A percentile compares a stretch with the other conserved stretches of the same genome.
phyloP scores from a whole-genome alignment of 306 rosid species.

The Lithocarpus polystachyus region DNA sequence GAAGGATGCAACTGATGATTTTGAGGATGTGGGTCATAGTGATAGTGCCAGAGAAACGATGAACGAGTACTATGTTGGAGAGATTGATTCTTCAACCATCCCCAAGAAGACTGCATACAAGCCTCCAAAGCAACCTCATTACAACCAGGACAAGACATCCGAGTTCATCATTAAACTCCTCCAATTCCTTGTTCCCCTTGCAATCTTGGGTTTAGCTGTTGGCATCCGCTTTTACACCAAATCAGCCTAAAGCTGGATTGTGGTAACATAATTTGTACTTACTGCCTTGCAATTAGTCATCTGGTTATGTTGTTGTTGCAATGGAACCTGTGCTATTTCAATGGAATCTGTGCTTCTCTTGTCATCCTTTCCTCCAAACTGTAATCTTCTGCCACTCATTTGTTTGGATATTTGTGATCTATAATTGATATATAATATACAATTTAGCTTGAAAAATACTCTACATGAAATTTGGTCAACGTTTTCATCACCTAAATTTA shows the following conservation, averaged over 20 bases:
- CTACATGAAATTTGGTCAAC: no score
- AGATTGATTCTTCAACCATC: constrained; percentile 45
- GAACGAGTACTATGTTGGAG: constrained; percentile 45
- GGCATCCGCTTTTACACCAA: constrained; percentile 53
- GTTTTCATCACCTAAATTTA: no score
- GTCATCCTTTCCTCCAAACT: neutral
- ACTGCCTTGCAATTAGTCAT: neutral
- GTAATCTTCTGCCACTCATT: no score
- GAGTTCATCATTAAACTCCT: constrained; percentile 57
- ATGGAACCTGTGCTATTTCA: neutral
- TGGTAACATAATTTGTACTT: neutral
- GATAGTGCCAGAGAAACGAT: constrained; percentile 51
- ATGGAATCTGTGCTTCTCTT: neutral
- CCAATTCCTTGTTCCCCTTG: constrained; percentile 56
- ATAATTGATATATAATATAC: neutral
- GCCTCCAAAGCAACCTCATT: constrained; percentile 57
- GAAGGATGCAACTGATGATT: constrained; percentile 64
- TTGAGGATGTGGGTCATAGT: constrained; percentile 62
- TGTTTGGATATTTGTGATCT: neutral
- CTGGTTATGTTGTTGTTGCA: neutral
- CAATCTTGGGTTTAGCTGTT: constrained; percentile 53
- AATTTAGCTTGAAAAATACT: no score
- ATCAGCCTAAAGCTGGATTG: constrained; percentile 23
- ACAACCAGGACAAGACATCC: constrained; percentile 59
- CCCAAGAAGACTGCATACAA: constrained; percentile 35